These are phyloP conservation scores for Aspergillus campestris DNA, from an alignment of 495 filamentous ascomycete species.

Conservation along the genomic window DNA sequence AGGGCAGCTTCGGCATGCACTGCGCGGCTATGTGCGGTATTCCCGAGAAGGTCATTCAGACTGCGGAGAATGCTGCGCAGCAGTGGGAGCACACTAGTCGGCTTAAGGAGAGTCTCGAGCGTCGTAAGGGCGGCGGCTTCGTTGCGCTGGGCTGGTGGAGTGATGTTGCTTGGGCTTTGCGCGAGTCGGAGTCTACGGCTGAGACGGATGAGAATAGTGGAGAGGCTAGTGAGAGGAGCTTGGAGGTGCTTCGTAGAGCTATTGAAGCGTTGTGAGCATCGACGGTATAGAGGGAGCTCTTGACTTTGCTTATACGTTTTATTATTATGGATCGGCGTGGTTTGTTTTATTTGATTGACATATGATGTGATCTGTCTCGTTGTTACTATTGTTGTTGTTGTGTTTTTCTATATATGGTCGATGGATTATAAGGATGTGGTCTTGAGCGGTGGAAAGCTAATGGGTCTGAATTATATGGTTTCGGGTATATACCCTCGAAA, in stretches of 20 bases:
- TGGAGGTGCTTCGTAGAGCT: slow-evolving; percentile 67
- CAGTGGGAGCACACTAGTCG: slow-evolving; percentile 93
- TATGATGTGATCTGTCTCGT: not conserved
- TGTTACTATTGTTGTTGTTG: too few relatives aligned
- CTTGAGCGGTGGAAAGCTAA: too few relatives aligned
- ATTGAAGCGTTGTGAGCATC: slow-evolving; percentile 63
- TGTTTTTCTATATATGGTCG: not conserved
- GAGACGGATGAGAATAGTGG: slow-evolving; percentile 36
- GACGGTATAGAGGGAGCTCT: not conserved
- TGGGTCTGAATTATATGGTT: not conserved
- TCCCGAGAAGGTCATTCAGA: slow-evolving; percentile 67
- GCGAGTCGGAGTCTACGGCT: slow-evolving; percentile 34
- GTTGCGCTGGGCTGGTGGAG: slow-evolving; percentile 85
- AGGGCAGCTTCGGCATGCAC: slow-evolving; percentile 98
- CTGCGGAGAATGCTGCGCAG: slow-evolving; percentile 82
- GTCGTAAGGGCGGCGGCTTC: slow-evolving; percentile 63
- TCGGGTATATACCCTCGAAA: not conserved
- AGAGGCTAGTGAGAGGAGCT: slow-evolving; percentile 37
- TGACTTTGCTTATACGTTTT: slow-evolving; percentile 1
- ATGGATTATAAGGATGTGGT: not conserved
- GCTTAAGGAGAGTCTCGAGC: slow-evolving; percentile 80
- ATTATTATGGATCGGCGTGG: not conserved
- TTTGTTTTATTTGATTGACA: not conserved
- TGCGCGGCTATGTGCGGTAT: slow-evolving; percentile 98
- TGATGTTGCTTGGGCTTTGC: slow-evolving; percentile 78